Percentiles rank a stretch among this genome's conserved stretches.
Evolutionary conservation across 2,329 filamentous ascomycete species (phyloP).

Genomic region (Talaromyces funiculosus): DNA sequence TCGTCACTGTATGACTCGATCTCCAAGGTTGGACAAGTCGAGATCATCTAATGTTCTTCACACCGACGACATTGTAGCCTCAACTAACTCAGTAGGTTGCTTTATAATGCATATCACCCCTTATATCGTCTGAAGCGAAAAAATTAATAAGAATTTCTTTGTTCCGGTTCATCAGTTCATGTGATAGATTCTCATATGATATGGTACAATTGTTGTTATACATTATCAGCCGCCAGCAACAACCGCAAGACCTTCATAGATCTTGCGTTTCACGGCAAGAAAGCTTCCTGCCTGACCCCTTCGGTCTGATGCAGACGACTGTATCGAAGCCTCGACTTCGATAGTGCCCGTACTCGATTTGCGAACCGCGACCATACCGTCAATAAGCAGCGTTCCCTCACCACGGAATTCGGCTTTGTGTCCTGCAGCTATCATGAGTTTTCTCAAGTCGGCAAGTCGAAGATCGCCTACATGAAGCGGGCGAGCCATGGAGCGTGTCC

Average conservation of each 20-base stretch:
- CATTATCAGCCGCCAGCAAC: constrained; percentile 47
- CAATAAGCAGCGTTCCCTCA: constrained; percentile 84
- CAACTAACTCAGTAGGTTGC: not conserved
- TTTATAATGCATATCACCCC: not conserved
- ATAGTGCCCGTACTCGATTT: constrained; percentile 84
- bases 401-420: constrained; percentile 89
- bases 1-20: not conserved
- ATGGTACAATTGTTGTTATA: constrained; percentile 5
- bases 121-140: not conserved
- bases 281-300: constrained; percentile 60
- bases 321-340: constrained; percentile 73
- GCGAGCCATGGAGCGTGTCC: constrained; percentile 70
- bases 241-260: constrained; percentile 90
- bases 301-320: constrained; percentile 42
- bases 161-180: not conserved
- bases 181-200: constrained; percentile 3
- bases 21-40: not conserved
- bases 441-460: constrained; percentile 77
- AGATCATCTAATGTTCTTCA: not conserved
- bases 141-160: not conserved
- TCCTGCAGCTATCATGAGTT: constrained; percentile 73
- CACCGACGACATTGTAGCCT: not conserved
- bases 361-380: constrained; percentile 78
- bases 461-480: constrained; percentile 93
- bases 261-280: constrained; percentile 79